These are phyloP conservation scores for Cystobasidium slooffiae DNA, from an alignment of 1,284 basidiomycete species.

Conservation along the genomic window DNA sequence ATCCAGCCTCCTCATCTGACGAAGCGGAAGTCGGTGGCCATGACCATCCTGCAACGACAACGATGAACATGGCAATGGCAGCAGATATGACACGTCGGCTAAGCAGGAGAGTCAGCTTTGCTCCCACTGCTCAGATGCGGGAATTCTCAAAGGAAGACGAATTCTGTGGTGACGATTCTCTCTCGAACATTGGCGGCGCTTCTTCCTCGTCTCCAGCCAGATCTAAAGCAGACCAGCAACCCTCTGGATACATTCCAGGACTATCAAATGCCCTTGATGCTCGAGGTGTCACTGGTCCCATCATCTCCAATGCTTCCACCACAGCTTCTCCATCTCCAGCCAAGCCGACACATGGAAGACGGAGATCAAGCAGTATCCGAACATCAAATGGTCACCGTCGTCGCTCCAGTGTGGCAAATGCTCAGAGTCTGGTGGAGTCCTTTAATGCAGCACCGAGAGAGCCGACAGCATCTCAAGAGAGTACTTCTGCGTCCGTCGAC, in stretches of 20 bases:
- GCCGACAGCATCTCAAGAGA: not conserved
- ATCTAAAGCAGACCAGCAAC: not conserved
- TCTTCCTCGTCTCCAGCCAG: conserved; percentile 14
- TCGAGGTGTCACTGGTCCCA: not conserved
- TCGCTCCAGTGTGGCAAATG: conserved; percentile 37
- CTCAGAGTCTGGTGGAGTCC: conserved; percentile 24
- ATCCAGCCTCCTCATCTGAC: conserved; percentile 17
- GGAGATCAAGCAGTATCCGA: conserved; percentile 18
- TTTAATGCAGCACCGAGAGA: conserved; percentile 5
- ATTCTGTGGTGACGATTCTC: conserved; percentile 1
- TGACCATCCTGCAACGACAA: not conserved
- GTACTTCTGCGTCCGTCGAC: not conserved
- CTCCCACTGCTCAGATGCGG: conserved; percentile 44
- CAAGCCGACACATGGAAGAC: conserved; percentile 1
- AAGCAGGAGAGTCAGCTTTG: conserved; percentile 43
- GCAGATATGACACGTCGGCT: conserved; percentile 24
- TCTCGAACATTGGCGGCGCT: conserved; percentile 13
- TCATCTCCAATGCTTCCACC: not conserved
- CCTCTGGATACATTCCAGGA: conserved; percentile 5
- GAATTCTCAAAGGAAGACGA: conserved; percentile 42
- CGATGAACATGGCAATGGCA: not conserved
- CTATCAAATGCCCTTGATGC: not conserved
- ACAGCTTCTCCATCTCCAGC: conserved; percentile 16
- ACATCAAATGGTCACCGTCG: conserved; percentile 23
- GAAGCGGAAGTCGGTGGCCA: conserved; percentile 2